phyloP scores from a whole-genome alignment of 2,329 filamentous ascomycete species.

The Clonostachys rosea region DNA sequence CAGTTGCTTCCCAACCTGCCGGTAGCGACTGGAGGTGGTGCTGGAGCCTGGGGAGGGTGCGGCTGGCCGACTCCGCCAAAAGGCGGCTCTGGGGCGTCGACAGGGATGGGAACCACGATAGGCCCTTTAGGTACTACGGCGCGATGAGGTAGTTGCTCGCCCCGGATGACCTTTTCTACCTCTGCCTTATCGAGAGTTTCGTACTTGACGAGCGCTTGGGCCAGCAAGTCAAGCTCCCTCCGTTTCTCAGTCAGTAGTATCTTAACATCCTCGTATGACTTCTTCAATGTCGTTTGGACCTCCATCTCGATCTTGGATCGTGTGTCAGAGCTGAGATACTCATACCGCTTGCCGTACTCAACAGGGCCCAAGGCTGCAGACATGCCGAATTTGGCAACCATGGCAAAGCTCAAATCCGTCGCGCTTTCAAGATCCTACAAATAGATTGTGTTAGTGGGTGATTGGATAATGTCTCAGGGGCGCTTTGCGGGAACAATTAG shows the following conservation, averaged over 20 bases:
- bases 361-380: conserved; percentile 84
- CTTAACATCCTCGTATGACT: conserved; percentile 70
- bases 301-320: conserved; percentile 83
- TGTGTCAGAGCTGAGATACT: conserved; percentile 78
- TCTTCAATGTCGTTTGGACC: conserved; percentile 79
- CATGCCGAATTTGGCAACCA: conserved; percentile 90
- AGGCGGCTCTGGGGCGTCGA: conserved; percentile 21
- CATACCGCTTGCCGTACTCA: conserved; percentile 78
- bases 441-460: not conserved
- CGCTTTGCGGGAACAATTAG: not conserved
- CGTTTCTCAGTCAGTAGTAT: conserved; percentile 70
- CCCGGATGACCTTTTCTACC: conserved; percentile 83
- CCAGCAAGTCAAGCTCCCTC: conserved; percentile 81
- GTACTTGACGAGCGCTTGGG: conserved; percentile 87
- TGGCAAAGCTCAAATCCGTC: conserved; percentile 76
- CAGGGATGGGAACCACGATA: conserved; percentile 28
- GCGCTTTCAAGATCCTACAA: conserved; percentile 75
- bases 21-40: conserved; percentile 10
- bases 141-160: conserved; percentile 73
- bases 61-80: conserved; percentile 25
- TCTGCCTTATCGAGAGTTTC: conserved; percentile 88
- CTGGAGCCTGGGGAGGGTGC: conserved; percentile 19
- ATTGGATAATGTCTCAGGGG: not conserved
- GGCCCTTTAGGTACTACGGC: conserved; percentile 48
- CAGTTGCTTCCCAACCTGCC: not conserved